Evolutionary conservation across 176 grass and related monocot genomes (phyloP).

Genomic region (Oryza meridionalis): DNA sequence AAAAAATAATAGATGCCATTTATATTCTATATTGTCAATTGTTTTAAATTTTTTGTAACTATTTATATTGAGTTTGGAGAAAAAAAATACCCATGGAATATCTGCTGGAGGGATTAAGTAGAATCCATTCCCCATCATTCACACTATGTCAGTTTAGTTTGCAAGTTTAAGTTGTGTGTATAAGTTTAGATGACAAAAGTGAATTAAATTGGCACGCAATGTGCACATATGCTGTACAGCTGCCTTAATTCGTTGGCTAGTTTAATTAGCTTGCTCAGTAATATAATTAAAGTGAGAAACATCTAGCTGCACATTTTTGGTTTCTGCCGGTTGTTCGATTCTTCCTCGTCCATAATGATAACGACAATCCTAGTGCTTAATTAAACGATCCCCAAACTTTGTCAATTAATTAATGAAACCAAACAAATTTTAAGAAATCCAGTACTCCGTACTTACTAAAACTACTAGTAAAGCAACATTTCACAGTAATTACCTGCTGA

Average conservation of each 20-base stretch:
- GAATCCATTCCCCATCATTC: too few species aligned
- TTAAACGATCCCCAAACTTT: neutral
- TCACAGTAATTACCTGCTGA: neutral
- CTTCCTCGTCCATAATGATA: neutral
- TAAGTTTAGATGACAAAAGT: too few species aligned
- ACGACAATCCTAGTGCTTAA: neutral
- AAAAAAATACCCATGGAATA: too few species aligned
- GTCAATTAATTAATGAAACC: neutral
- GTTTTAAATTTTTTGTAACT: too few species aligned
- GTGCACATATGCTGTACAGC: neutral
- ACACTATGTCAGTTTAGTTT: too few species aligned
- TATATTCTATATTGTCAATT: too few species aligned
- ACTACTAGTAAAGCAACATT: neutral
- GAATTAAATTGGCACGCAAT: too few species aligned
- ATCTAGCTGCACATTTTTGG: neutral
- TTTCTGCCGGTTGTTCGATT: neutral
- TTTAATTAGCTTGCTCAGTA: neutral
- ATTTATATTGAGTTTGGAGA: too few species aligned
- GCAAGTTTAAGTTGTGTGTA: too few species aligned
- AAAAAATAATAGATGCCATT: too few species aligned
- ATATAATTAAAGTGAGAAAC: neutral
- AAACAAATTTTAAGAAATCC: neutral
- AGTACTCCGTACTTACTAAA: neutral
- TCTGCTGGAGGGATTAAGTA: too few species aligned
- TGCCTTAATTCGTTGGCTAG: neutral